These are phyloP conservation scores for Xylaria arbuscula DNA, from an alignment of 2,329 filamentous ascomycete genomes.

Conservation along the genomic window DNA sequence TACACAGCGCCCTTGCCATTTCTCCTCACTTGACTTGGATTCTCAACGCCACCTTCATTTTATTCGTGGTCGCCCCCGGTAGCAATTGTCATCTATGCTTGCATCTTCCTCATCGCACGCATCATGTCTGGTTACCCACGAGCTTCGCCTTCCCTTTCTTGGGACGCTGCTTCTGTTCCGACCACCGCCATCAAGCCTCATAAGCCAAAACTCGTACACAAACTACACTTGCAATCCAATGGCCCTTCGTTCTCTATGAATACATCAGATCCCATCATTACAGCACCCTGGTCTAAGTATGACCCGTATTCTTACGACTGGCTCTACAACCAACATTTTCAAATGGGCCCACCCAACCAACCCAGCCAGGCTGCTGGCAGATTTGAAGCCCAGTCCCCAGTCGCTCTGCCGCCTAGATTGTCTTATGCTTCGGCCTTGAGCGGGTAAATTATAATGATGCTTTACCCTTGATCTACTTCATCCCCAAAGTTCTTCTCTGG, in stretches of 20 bases:
- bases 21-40: conserved; percentile 3
- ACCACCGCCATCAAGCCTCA: conserved; percentile 23
- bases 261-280: not conserved
- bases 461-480: conserved; percentile 1
- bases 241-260: conserved; percentile 34
- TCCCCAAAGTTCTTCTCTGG: conserved; percentile 3
- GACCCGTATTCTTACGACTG: not conserved
- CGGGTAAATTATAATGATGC: conserved; percentile 44
- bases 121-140: conserved; percentile 23
- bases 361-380: not conserved
- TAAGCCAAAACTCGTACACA: conserved; percentile 42
- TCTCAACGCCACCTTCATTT: conserved; percentile 1
- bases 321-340: conserved; percentile 1
- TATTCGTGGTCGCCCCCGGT: not conserved
- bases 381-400: conserved; percentile 2
- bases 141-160: conserved; percentile 6
- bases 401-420: conserved; percentile 30
- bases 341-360: conserved; percentile 5
- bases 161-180: not conserved
- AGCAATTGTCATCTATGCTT: not conserved
- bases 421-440: conserved; percentile 45
- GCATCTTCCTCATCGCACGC: not conserved
- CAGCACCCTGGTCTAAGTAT: not conserved
- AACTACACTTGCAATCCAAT: conserved; percentile 36
- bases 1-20: not conserved